Conservation (phyloP, 2,329 filamentous ascomycete genomes). For the Trichoderma atroviride region DNA sequence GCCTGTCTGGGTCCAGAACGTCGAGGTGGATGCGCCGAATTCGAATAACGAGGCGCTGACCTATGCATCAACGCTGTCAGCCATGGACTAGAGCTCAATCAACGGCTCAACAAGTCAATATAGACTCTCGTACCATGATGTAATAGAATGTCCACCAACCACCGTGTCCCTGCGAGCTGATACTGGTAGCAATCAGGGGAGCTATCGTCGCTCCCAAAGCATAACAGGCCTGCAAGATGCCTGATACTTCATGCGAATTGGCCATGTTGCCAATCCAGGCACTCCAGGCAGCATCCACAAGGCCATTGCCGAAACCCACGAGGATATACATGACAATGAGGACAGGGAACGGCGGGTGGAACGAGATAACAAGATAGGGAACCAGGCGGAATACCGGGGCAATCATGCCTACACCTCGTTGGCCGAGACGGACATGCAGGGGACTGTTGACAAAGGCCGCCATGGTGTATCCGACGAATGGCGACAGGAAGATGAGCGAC, state of each 20-base stretch:
- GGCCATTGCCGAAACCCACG: constrained; percentile 70
- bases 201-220: constrained; percentile 68
- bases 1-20: constrained; percentile 60
- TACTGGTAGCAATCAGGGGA: constrained; percentile 70
- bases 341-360: constrained; percentile 69
- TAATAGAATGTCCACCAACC: constrained; percentile 77
- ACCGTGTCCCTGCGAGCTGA: constrained; percentile 64
- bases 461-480: constrained; percentile 47
- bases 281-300: constrained; percentile 61
- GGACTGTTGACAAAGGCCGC: constrained; percentile 44
- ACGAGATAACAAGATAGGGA: constrained; percentile 64
- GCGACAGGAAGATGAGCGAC: constrained; percentile 48
- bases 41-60: constrained; percentile 59
- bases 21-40: constrained; percentile 48
- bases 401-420: constrained; percentile 63
- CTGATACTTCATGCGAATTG: constrained; percentile 68
- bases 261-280: constrained; percentile 57
- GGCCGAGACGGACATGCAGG: constrained; percentile 46
- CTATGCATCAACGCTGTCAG: constrained; percentile 49
- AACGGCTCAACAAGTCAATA: no score
- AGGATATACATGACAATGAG: constrained; percentile 67
- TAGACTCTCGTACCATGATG: constrained; percentile 59
- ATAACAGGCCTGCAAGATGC: constrained; percentile 70
- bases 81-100: constrained; percentile 30
- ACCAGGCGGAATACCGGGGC: constrained; percentile 62